A percentile compares a stretch with the other conserved stretches of the same genome.
Conservation (phyloP, 768 basidiomycete species). For the Megacollybia marginata region DNA sequence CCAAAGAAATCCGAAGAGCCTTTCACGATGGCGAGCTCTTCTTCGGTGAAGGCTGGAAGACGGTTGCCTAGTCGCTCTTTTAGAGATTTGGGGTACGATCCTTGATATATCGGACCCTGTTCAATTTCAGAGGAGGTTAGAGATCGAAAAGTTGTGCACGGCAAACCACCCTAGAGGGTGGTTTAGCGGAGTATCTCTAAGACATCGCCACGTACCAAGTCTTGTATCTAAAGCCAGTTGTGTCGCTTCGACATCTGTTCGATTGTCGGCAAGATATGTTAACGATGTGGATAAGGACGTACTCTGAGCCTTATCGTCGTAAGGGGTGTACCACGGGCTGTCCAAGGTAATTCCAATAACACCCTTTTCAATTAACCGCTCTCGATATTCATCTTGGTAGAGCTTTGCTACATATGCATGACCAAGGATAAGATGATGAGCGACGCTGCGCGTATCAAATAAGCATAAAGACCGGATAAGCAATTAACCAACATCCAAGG, state of each 20-base stretch:
- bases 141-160: background rate
- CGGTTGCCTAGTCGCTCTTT: conserved; percentile 48
- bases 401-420: conserved; percentile 62
- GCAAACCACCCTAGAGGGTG: background rate
- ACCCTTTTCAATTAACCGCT: conserved; percentile 41
- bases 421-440: conserved; percentile 58
- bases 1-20: conserved; percentile 68
- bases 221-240: conserved; percentile 67
- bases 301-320: background rate
- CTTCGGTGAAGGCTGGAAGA: conserved; percentile 48
- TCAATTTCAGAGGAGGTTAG: background rate
- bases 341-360: conserved; percentile 74
- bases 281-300: background rate
- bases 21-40: conserved; percentile 49
- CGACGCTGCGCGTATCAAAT: conserved; percentile 38
- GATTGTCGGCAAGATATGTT: background rate
- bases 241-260: conserved; percentile 55
- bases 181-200: background rate
- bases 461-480: background rate
- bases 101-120: conserved; percentile 68
- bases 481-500: conserved; percentile 54
- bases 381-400: conserved; percentile 62
- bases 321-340: background rate
- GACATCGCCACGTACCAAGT: conserved; percentile 40
- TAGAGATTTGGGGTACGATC: conserved; percentile 56